These are phyloP conservation scores for Lentinula raphanica DNA, from an alignment of 768 basidiomycete species.

Conservation along the genomic window DNA sequence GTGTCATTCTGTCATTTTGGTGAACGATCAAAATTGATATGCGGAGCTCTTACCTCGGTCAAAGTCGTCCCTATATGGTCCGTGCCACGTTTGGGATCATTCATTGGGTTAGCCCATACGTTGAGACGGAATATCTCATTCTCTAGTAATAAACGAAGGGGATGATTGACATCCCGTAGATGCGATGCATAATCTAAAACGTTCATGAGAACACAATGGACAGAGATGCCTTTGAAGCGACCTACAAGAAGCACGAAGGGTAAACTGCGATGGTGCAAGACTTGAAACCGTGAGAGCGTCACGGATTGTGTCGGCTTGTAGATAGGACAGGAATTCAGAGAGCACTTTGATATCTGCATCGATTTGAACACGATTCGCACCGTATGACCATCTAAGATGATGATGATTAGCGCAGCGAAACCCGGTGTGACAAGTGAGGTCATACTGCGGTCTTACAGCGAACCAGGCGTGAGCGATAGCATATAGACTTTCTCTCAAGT, in stretches of 20 bases:
- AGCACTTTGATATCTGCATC: slow-evolving; percentile 85
- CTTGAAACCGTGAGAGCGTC: slow-evolving; percentile 57
- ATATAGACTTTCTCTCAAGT: slow-evolving; percentile 73
- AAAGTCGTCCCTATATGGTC: slow-evolving; percentile 55
- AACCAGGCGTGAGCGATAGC: slow-evolving; percentile 88
- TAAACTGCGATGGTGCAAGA: slow-evolving; percentile 46
- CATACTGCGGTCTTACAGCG: slow-evolving; percentile 86
- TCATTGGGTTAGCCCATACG: slow-evolving; percentile 88
- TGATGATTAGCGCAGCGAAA: not conserved
- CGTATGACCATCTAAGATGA: slow-evolving; percentile 81
- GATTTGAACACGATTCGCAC: slow-evolving; percentile 88
- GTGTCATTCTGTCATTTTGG: not conserved
- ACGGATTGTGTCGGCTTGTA: slow-evolving; percentile 70
- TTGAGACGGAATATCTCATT: slow-evolving; percentile 82
- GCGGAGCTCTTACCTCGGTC: slow-evolving; percentile 5
- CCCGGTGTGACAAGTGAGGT: not conserved
- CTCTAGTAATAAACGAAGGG: slow-evolving; percentile 81
- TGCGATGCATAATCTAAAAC: slow-evolving; percentile 49
- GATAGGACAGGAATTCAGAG: slow-evolving; percentile 73
- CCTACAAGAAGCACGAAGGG: slow-evolving; percentile 38
- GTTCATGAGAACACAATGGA: slow-evolving; percentile 3
- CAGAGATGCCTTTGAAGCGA: not conserved
- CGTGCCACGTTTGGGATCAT: slow-evolving; percentile 63
- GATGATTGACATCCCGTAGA: slow-evolving; percentile 63
- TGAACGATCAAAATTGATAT: not conserved